phyloP scores from a whole-genome alignment of 2,329 filamentous ascomycete genomes.

The Sporothrix mexicana region DNA sequence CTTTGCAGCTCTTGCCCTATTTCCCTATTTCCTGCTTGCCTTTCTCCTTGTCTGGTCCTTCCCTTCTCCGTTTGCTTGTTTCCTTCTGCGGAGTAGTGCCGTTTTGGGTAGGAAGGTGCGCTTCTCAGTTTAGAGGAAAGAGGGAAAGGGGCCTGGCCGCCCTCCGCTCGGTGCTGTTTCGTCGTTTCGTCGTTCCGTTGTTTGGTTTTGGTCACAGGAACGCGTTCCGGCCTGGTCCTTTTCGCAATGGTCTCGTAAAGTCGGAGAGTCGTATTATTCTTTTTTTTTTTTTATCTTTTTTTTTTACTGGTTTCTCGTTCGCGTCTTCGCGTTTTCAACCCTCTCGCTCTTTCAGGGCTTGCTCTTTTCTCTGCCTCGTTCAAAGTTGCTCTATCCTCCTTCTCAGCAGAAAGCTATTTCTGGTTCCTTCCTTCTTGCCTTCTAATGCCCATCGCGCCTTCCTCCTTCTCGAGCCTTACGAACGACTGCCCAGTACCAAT shows the following conservation, averaged over 20 bases:
- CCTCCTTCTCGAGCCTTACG: not conserved
- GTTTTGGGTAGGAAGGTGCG: not conserved
- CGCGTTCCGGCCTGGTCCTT: not conserved
- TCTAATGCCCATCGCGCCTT: conserved; percentile 6
- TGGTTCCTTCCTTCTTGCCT: conserved; percentile 4
- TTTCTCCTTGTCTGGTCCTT: not conserved
- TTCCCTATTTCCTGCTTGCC: not conserved
- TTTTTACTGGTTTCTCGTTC: not conserved
- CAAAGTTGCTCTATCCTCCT: conserved; percentile 12
- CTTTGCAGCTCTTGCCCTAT: not conserved
- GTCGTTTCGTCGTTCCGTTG: not conserved
- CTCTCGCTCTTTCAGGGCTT: not conserved
- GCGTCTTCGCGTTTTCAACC: conserved; percentile 15
- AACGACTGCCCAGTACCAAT: too few species aligned
- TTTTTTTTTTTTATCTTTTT: not conserved
- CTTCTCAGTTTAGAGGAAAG: too few species aligned
- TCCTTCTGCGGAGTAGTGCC: conserved; percentile 5
- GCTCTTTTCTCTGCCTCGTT: not conserved
- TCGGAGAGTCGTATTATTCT: not conserved
- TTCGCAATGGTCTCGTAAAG: not conserved
- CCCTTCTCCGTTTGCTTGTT: not conserved
- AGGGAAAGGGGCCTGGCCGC: too few species aligned
- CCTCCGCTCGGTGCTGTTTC: not conserved
- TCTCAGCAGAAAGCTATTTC: not conserved
- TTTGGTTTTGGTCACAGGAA: not conserved